These are phyloP conservation scores for Capronia americana DNA, from an alignment of 2,329 filamentous ascomycete species.

Conservation along the genomic window DNA sequence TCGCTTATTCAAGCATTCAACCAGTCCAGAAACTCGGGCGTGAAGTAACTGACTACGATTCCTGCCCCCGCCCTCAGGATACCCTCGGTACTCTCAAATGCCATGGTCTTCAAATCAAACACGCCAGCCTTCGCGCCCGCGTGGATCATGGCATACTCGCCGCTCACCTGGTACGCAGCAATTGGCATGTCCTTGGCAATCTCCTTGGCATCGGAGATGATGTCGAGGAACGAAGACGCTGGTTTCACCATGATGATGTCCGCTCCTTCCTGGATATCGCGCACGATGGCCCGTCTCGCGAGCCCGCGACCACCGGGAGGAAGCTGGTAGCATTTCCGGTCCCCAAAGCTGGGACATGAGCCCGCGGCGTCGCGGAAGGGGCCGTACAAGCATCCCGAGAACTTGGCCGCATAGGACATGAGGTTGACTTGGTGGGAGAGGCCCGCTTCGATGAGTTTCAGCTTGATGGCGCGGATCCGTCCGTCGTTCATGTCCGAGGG, in stretches of 20 bases:
- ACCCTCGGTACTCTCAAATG: conserved; percentile 90
- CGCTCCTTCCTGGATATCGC: conserved; percentile 91
- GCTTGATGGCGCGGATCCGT: conserved; percentile 94
- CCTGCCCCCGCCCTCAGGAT: conserved; percentile 91
- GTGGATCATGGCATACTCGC: conserved; percentile 98
- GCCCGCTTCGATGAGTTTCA: conserved; percentile 94
- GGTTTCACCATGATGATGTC: conserved; percentile 99
- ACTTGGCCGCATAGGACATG: conserved; percentile 99
- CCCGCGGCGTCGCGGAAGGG: conserved; percentile 97
- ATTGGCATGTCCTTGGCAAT: conserved; percentile 89
- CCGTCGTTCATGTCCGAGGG: conserved; percentile 99
- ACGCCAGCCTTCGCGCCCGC: conserved; percentile 94
- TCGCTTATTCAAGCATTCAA: conserved; percentile 43
- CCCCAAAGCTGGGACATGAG: conserved; percentile 87
- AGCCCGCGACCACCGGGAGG: conserved; percentile 90
- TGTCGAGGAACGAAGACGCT: conserved; percentile 92
- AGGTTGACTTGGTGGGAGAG: conserved; percentile 89
- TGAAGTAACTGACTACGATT: conserved; percentile 94
- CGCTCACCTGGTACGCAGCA: conserved; percentile 95
- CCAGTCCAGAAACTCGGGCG: conserved; percentile 76
- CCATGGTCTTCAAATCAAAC: conserved; percentile 93
- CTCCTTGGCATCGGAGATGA: conserved; percentile 96
- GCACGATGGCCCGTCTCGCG: conserved; percentile 83
- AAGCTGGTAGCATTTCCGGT: conserved; percentile 95
- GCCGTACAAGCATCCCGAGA: conserved; percentile 93